A percentile compares a stretch with the other conserved stretches of the same genome.
Conservation (phyloP, 768 basidiomycete genomes). For the Mycena chlorophos region DNA sequence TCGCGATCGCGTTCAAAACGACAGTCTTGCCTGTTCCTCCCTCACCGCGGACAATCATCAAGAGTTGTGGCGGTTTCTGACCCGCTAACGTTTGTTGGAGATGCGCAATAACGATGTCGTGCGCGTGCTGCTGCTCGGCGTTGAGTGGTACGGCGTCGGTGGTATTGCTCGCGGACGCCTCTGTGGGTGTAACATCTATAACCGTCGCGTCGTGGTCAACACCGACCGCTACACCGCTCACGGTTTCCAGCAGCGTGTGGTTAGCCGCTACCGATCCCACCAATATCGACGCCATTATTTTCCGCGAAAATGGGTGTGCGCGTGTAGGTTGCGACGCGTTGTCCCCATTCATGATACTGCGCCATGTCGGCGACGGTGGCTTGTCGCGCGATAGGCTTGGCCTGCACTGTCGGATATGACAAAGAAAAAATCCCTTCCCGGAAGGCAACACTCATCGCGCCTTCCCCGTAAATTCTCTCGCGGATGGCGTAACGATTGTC, state of each 20-base stretch:
- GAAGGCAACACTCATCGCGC: too few relatives aligned
- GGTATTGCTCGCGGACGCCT: too few relatives aligned
- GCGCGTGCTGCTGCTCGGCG: background rate
- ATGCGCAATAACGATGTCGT: background rate
- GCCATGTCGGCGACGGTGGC: background rate
- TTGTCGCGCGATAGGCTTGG: background rate
- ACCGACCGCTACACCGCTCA: background rate
- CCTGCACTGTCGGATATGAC: too few relatives aligned
- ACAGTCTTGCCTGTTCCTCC: too few relatives aligned
- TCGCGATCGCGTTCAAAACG: too few relatives aligned
- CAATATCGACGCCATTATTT: background rate
- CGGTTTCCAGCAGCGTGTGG: background rate
- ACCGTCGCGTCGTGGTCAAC: background rate
- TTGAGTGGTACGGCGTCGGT: background rate
- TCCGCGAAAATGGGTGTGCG: background rate
- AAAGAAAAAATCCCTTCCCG: too few relatives aligned
- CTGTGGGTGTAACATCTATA: background rate
- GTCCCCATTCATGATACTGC: background rate
- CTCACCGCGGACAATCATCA: too few relatives aligned
- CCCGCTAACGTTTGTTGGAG: background rate
- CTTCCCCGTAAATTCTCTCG: too few relatives aligned
- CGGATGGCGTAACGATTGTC: too few relatives aligned
- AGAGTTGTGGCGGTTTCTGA: background rate
- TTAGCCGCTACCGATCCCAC: background rate
- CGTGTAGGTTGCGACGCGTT: background rate